Conservation (phyloP, 2,329 filamentous ascomycete species). For the Fusarium continuum region DNA sequence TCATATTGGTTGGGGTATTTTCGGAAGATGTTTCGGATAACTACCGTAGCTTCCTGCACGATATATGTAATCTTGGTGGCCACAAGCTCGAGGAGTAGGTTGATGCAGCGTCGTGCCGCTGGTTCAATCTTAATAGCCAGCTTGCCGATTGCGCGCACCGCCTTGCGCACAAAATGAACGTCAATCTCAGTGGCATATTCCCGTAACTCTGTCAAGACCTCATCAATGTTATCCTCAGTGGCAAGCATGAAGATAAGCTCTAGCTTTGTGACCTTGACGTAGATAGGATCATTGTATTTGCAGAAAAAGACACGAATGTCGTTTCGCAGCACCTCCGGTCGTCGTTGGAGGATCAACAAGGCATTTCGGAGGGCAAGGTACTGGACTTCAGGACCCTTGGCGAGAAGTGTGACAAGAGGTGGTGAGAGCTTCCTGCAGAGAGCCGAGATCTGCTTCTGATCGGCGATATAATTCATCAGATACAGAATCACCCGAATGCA, state of each 20-base stretch:
- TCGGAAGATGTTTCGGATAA: slow-evolving; percentile 98
- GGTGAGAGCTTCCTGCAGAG: slow-evolving; percentile 94
- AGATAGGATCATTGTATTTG: slow-evolving; percentile 99
- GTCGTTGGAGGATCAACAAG: slow-evolving; percentile 88
- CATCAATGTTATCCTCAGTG: slow-evolving; percentile 92
- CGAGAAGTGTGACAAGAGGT: slow-evolving; percentile 90
- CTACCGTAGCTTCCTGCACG: slow-evolving; percentile 97
- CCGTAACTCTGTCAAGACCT: slow-evolving; percentile 90
- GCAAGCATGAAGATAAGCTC: slow-evolving; percentile 99
- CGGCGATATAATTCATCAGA: slow-evolving; percentile 97
- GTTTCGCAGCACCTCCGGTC: slow-evolving; percentile 92
- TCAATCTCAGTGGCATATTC: slow-evolving; percentile 99
- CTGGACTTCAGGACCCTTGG: slow-evolving; percentile 98
- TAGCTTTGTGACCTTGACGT: slow-evolving; percentile 98
- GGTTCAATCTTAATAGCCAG: slow-evolving; percentile 99
- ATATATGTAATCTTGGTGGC: slow-evolving; percentile 99
- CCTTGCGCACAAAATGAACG: slow-evolving; percentile 97
- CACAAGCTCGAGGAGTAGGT: slow-evolving; percentile 89
- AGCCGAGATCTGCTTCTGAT: slow-evolving; percentile 85
- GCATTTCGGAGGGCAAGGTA: slow-evolving; percentile 95
- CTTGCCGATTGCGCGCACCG: slow-evolving; percentile 96
- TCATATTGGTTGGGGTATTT: slow-evolving; percentile 99
- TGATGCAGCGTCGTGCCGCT: slow-evolving; percentile 89
- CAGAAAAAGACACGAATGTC: slow-evolving; percentile 99
- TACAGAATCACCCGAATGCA: slow-evolving; percentile 97